These are phyloP conservation scores for Geotrichum reessii DNA, from an alignment of 1,139 yeast species.

Conservation along the genomic window DNA sequence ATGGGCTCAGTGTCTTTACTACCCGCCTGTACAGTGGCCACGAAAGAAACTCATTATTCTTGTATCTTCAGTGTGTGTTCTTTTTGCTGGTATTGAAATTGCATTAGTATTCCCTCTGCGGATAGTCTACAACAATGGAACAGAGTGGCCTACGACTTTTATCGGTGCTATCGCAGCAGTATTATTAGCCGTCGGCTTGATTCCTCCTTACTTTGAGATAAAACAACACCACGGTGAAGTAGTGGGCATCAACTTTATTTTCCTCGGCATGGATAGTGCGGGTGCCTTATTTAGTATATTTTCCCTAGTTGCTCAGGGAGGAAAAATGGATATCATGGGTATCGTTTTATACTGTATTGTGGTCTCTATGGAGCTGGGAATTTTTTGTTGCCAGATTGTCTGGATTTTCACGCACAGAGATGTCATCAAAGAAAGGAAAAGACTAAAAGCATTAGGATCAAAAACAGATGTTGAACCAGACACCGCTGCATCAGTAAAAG, in stretches of 20 bases:
- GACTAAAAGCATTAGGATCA: background rate
- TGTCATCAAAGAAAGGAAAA: constrained; percentile 20
- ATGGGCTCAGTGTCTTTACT: constrained; percentile 70
- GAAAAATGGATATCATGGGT: constrained; percentile 65
- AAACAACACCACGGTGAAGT: constrained; percentile 76
- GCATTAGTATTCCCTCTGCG: constrained; percentile 71
- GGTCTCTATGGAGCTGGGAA: constrained; percentile 69
- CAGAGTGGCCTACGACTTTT: constrained; percentile 70
- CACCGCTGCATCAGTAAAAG: background rate
- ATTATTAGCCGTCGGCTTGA: constrained; percentile 64
- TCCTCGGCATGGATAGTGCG: constrained; percentile 64
- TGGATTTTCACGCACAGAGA: constrained; percentile 59
- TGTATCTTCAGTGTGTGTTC: constrained; percentile 33
- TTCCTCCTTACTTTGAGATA: constrained; percentile 86
- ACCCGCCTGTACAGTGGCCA: constrained; percentile 53
- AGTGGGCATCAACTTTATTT: constrained; percentile 81
- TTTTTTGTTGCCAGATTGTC: constrained; percentile 58
- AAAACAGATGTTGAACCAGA: background rate
- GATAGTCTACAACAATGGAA: constrained; percentile 50
- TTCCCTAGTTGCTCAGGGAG: constrained; percentile 39
- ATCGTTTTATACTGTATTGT: constrained; percentile 68
- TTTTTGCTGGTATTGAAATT: constrained; percentile 56
- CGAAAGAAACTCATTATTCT: constrained; percentile 22
- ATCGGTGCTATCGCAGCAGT: constrained; percentile 78
- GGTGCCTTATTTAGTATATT: constrained; percentile 78